phyloP scores from a whole-genome alignment of 2,329 filamentous ascomycete genomes.

The Zalaria obscura region DNA sequence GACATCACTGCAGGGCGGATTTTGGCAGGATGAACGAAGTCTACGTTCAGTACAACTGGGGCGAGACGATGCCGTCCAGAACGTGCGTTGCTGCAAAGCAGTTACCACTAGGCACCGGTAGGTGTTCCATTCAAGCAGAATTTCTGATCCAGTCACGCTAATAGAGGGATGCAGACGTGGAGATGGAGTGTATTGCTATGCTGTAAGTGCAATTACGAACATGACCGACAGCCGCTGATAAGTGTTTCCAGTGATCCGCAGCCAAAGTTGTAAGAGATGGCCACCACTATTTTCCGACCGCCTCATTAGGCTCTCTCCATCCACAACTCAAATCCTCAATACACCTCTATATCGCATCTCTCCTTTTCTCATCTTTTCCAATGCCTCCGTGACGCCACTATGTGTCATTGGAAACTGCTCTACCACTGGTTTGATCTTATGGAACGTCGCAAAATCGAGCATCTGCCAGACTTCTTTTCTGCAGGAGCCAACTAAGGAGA shows the following conservation, averaged over 20 bases:
- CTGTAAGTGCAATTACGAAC: slow-evolving; percentile 10
- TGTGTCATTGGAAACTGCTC: slow-evolving; percentile 27
- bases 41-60: slow-evolving; percentile 24
- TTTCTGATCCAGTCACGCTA: not conserved
- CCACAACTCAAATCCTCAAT: slow-evolving; percentile 5
- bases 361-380: slow-evolving; percentile 24
- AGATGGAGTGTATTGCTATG: slow-evolving; percentile 38
- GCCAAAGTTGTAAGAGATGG: too few relatives aligned
- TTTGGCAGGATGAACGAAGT: slow-evolving; percentile 46
- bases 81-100: slow-evolving; percentile 6
- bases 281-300: too few relatives aligned
- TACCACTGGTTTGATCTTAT: slow-evolving; percentile 29
- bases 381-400: slow-evolving; percentile 26
- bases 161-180: slow-evolving; percentile 26
- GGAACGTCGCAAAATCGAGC: slow-evolving; percentile 28
- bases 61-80: slow-evolving; percentile 17
- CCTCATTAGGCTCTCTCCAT: too few relatives aligned
- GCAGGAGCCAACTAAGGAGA: not conserved
- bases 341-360: slow-evolving; percentile 33
- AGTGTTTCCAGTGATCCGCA: too few relatives aligned
- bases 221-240: too few relatives aligned
- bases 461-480: slow-evolving; percentile 14
- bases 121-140: slow-evolving; percentile 4
- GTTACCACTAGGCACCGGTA: slow-evolving; percentile 5
- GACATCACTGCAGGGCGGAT: slow-evolving; percentile 16